These are phyloP conservation scores for Naganishia liquefaciens DNA, from an alignment of 1,284 basidiomycete species.

Conservation along the genomic window DNA sequence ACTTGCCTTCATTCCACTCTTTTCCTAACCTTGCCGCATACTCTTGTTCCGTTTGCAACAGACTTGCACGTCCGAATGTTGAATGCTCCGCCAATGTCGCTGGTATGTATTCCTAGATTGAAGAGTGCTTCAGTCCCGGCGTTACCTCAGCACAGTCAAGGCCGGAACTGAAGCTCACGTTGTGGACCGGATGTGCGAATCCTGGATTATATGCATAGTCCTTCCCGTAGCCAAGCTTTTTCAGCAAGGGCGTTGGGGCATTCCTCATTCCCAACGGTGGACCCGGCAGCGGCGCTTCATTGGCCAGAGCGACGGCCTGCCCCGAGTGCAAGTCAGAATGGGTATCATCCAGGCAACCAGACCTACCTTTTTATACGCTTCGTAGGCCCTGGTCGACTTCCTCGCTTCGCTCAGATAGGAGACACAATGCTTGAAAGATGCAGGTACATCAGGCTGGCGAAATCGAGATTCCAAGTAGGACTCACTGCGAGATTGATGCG, in stretches of 20 bases:
- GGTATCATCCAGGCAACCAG: not conserved
- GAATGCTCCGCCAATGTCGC: conserved; percentile 50
- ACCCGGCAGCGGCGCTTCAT: conserved; percentile 49
- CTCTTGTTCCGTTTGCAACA: conserved; percentile 62
- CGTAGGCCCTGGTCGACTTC: conserved; percentile 77
- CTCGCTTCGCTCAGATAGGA: conserved; percentile 78
- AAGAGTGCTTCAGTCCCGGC: not conserved
- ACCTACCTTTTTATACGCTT: conserved; percentile 65
- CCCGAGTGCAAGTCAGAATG: not conserved
- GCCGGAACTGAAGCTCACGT: conserved; percentile 57
- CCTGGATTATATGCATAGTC: conserved; percentile 77
- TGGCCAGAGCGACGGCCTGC: conserved; percentile 67
- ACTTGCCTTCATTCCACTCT: conserved; percentile 70
- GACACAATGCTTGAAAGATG: conserved; percentile 63
- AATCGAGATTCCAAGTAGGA: not conserved
- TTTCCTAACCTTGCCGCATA: conserved; percentile 59
- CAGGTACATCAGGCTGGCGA: conserved; percentile 65
- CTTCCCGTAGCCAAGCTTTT: conserved; percentile 71
- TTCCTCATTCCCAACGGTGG: conserved; percentile 80
- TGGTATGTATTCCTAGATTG: conserved; percentile 56
- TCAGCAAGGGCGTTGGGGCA: conserved; percentile 81
- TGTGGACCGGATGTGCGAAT: conserved; percentile 73
- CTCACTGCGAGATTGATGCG: conserved; percentile 51
- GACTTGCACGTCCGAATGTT: conserved; percentile 39
- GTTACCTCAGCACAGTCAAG: not conserved